phyloP scores from a whole-genome alignment of 108 stramenopile species.

The Aureococcus anophagefferens region DNA sequence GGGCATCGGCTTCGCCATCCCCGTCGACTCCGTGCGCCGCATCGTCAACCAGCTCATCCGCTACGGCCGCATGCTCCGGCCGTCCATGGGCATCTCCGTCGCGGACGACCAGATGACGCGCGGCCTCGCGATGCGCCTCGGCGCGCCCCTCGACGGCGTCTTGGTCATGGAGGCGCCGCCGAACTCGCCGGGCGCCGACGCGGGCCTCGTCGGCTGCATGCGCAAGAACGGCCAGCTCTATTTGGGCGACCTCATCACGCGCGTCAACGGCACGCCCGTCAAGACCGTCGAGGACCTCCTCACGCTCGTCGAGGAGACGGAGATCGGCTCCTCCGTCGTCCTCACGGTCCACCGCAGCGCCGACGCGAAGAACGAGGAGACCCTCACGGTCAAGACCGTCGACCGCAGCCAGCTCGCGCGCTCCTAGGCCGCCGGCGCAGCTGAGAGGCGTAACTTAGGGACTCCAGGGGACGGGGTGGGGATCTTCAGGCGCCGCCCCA shows the following conservation, averaged over 20 bases:
- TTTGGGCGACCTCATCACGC: conserved; percentile 53
- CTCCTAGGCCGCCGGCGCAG: too few relatives aligned
- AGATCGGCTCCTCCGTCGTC: not conserved
- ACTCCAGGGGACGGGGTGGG: too few relatives aligned
- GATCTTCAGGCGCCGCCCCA: too few relatives aligned
- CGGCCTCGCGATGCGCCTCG: conserved; percentile 41
- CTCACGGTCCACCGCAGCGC: not conserved
- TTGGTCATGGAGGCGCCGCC: conserved; percentile 49
- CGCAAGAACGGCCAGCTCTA: conserved; percentile 35
- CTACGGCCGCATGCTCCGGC: conserved; percentile 59
- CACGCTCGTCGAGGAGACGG: conserved; percentile 21
- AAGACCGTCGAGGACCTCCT: conserved; percentile 53
- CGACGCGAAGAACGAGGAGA: not conserved
- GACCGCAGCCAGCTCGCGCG: not conserved
- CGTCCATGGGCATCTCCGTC: conserved; percentile 67
- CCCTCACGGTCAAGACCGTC: not conserved
- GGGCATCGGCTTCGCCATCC: conserved; percentile 74
- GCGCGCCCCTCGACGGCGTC: conserved; percentile 44
- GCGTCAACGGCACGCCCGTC: conserved; percentile 48
- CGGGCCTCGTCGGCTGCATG: conserved; percentile 35
- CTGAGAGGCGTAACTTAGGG: too few relatives aligned
- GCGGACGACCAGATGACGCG: conserved; percentile 47
- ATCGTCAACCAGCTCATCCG: conserved; percentile 65
- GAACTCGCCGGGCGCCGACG: conserved; percentile 38
- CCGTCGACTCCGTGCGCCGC: conserved; percentile 53